Conservation (phyloP, 495 filamentous ascomycete species). For the Xylaria venustula region DNA sequence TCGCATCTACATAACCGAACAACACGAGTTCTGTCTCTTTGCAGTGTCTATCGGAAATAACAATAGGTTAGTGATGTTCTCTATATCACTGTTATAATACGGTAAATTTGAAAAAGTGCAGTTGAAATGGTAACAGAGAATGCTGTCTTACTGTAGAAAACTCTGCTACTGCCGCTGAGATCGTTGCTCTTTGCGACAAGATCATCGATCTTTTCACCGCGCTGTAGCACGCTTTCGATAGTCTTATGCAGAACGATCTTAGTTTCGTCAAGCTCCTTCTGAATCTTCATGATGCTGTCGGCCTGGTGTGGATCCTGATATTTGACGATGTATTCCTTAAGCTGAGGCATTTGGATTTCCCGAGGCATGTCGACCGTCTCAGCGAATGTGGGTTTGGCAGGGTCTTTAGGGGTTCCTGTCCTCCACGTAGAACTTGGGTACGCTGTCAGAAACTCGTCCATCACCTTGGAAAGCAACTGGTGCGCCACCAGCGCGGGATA, state of each 20-base stretch:
- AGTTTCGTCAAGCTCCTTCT: slow-evolving; percentile 95
- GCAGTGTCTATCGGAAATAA: slow-evolving; percentile 50
- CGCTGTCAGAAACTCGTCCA: slow-evolving; percentile 87
- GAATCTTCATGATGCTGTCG: slow-evolving; percentile 90
- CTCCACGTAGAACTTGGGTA: slow-evolving; percentile 70
- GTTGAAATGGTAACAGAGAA: not conserved
- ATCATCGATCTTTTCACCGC: slow-evolving; percentile 88
- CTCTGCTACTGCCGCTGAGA: slow-evolving; percentile 85
- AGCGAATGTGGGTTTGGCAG: no score
- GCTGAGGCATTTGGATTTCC: slow-evolving; percentile 64
- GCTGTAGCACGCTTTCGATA: slow-evolving; percentile 84
- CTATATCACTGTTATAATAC: not conserved
- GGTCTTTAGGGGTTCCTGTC: slow-evolving; percentile 45
- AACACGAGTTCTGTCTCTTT: slow-evolving; percentile 97
- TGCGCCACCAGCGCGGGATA: slow-evolving; percentile 93
- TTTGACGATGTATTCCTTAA: slow-evolving; percentile 81
- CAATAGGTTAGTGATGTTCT: not conserved
- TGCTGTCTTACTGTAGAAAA: slow-evolving; percentile 77
- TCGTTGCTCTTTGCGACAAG: slow-evolving; percentile 86
- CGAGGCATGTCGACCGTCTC: no score
- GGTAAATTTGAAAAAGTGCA: not conserved
- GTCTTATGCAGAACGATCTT: slow-evolving; percentile 97
- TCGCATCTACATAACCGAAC: slow-evolving; percentile 68
- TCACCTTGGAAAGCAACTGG: slow-evolving; percentile 83
- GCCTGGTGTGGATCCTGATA: slow-evolving; percentile 89